Percentiles rank a stretch among this genome's conserved stretches.
Conservation (phyloP, 192 early-diverging fungal genomes). For the Backusella psychrophila region DNA sequence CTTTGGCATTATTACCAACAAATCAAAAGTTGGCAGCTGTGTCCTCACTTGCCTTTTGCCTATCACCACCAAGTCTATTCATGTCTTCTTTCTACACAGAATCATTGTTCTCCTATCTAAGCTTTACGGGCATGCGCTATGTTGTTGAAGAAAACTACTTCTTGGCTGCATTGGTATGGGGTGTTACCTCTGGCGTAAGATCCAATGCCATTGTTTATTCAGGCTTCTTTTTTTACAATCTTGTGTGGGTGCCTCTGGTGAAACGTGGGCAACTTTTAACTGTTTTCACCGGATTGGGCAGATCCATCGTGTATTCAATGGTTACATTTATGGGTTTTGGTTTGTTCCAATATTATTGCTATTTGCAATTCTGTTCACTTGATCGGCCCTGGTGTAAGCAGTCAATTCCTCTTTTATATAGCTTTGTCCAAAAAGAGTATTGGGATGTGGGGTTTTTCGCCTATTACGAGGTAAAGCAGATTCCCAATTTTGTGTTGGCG, state of each 20-base stretch:
- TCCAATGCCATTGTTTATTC: conserved; percentile 80
- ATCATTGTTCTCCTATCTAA: conserved; percentile 76
- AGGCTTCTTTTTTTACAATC: conserved; percentile 83
- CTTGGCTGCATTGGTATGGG: conserved; percentile 64
- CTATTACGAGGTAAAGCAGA: conserved; percentile 79
- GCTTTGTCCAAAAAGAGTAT: conserved; percentile 83
- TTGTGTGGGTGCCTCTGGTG: conserved; percentile 33
- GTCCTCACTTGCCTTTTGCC: conserved; percentile 67
- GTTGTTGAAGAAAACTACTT: conserved; percentile 44
- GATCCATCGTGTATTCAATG: conserved; percentile 19
- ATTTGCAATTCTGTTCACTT: conserved; percentile 57
- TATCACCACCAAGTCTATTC: conserved; percentile 81
- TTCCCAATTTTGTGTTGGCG: conserved; percentile 91
- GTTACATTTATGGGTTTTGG: conserved; percentile 54
- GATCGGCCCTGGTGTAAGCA: conserved; percentile 68
- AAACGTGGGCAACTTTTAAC: neutral
- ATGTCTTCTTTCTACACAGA: conserved; percentile 90
- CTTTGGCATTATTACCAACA: conserved; percentile 3
- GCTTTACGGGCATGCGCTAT: conserved; percentile 75
- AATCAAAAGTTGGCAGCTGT: conserved; percentile 57
- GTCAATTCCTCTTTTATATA: conserved; percentile 65
- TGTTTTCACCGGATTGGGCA: neutral
- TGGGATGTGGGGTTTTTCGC: conserved; percentile 86
- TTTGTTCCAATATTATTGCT: conserved; percentile 62
- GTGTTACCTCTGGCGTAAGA: conserved; percentile 57